Evolutionary conservation across 768 basidiomycete genomes (phyloP), one percentile per base, ranked within the genome.

Genomic region (Phaeotremella fagi): DNA sequence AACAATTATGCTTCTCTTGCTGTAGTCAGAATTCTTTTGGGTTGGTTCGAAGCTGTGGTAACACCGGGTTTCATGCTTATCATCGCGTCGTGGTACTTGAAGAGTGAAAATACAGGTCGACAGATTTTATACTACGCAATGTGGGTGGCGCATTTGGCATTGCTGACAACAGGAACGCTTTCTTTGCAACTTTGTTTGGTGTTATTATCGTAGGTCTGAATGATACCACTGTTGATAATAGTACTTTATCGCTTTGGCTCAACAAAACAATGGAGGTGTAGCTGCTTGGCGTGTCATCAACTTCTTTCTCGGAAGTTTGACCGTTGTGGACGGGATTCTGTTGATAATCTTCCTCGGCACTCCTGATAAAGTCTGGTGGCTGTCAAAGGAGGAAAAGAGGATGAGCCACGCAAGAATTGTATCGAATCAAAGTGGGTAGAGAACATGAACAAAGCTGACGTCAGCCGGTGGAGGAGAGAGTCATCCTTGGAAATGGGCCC

Each of bases 361-460:
- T 2, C 66, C 66, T n/a, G 50, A 45, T 20, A 57, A 68, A 36
- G 63, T 68, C 12, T 57, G 50, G 35, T 68, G 66, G 66, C 55
- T 68, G 12, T 45, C 35, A 25, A 45, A 45, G 23, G 48, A 59
- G 24, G 50, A 65, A 44, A 63, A 61, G 57, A 47, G 28, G 25
- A 60, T 60, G 58, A 63, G 60, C 9, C 42, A 51, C 27, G 55
- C 55, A 11, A 35, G 60, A 12, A 47, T 61, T 26, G 35, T 61
- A 14, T 33, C 45, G 0, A 61, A 61, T 37, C 49, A 35, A 16
- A 48, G 53, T 54, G 52, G 42, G 52, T 54, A 42, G 43, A 43
- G 38, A 12, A 26, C 22, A 7, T 24, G 33, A n/a, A 22, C 33
- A 50, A n/a, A 22, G 22, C 23, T 20, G 41, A 15, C 24, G 14